A percentile compares a stretch with the other conserved stretches of the same genome.
Conservation (phyloP, 1,139 yeast species). For the Keqinozyma sinolaborantium region DNA sequence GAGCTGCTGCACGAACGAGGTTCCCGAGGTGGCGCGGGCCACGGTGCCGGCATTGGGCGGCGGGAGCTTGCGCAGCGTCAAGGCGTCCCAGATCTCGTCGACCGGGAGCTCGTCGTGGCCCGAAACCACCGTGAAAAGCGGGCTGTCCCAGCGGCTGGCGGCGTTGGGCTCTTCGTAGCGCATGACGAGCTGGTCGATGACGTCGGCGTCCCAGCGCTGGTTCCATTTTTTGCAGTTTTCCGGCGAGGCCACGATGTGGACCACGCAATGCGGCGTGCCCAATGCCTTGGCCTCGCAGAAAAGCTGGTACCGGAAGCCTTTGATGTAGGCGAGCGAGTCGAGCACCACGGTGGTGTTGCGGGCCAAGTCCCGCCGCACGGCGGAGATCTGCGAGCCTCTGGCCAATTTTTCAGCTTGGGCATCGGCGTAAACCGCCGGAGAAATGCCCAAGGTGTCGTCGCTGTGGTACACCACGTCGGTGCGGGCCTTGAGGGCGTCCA, state of each 20-base stretch:
- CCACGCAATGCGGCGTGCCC: constrained; percentile 77
- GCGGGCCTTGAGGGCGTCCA: constrained; percentile 41
- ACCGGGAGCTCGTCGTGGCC: constrained; percentile 58
- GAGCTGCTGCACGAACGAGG: constrained; percentile 74
- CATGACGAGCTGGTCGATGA: constrained; percentile 70
- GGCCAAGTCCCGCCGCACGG: constrained; percentile 78
- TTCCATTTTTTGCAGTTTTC: constrained; percentile 68
- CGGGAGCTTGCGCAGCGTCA: constrained; percentile 59
- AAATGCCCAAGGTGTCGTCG: constrained; percentile 75
- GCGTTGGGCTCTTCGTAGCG: constrained; percentile 93
- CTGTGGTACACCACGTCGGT: constrained; percentile 64
- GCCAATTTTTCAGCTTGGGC: constrained; percentile 75
- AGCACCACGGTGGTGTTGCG: constrained; percentile 71
- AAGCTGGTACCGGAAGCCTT: constrained; percentile 91
- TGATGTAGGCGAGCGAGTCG: constrained; percentile 86
- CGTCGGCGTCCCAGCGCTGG: constrained; percentile 61
- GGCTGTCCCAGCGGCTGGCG: constrained; percentile 90
- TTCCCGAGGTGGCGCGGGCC: constrained; percentile 66
- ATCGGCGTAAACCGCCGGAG: constrained; percentile 63
- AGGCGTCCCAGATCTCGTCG: constrained; percentile 69
- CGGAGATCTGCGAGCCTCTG: constrained; percentile 82
- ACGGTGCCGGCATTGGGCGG: constrained; percentile 79
- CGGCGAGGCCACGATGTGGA: constrained; percentile 71
- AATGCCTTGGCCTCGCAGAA: constrained; percentile 90
- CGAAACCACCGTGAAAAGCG: constrained; percentile 68